Percentiles rank a stretch among this genome's conserved stretches.
phyloP scores from a whole-genome alignment of 2,329 filamentous ascomycete species.

The Colletotrichum brevisporum region DNA sequence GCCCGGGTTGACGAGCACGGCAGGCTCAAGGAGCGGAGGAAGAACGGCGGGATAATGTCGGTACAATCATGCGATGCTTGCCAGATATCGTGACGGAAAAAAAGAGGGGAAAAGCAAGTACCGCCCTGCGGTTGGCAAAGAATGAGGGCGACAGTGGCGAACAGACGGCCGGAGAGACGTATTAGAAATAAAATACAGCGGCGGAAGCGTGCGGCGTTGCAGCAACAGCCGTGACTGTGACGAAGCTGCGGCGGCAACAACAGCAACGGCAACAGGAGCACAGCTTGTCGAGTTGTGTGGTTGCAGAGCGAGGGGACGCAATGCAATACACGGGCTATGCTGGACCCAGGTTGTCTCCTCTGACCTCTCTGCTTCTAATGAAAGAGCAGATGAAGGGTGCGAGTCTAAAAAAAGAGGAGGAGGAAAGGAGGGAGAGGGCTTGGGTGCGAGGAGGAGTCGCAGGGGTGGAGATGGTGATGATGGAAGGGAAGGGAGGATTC shows the following conservation, averaged over 20 bases:
- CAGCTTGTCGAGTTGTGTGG: conserved; percentile 31
- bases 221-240: conserved; percentile 4
- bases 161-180: conserved; percentile 32
- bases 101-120: conserved; percentile 39
- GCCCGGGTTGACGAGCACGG: conserved; percentile 32
- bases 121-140: conserved; percentile 40
- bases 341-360: conserved; percentile 38
- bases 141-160: conserved; percentile 38
- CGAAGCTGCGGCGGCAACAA: conserved; percentile 13
- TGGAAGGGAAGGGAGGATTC: conserved; percentile 38
- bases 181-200: conserved; percentile 40
- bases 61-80: conserved; percentile 39
- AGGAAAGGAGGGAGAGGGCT: conserved; percentile 36
- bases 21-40: conserved; percentile 39
- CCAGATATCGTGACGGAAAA: conserved; percentile 22
- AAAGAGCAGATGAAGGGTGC: conserved; percentile 42
- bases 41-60: conserved; percentile 32
- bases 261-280: conserved; percentile 18
- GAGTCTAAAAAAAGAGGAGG: conserved; percentile 27
- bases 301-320: conserved; percentile 32
- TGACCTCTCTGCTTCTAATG: conserved; percentile 42
- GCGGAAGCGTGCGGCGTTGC: conserved; percentile 7
- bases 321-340: conserved; percentile 26
- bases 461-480: conserved; percentile 42
- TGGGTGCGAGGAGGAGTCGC: conserved; percentile 37